Evolutionary conservation across 805 yeast species (phyloP), one percentile per base, ranked within the genome.

Genomic region (Wickerhamomyces subpelliculosus): DNA sequence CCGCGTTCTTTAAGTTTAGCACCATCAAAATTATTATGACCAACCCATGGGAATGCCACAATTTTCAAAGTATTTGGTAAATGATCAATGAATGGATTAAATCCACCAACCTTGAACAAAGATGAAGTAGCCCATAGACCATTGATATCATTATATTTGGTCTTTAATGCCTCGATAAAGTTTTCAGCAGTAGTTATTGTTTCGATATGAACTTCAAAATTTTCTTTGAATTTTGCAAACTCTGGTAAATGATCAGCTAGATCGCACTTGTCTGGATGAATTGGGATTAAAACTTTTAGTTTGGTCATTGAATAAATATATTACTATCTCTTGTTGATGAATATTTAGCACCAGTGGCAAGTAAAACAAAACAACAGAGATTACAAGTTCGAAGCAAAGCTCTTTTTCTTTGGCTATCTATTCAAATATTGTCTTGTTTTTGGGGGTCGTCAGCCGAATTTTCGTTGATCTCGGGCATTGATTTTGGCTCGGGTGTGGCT

Each of bases 1-100:
- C 70, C 71, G 27, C 69, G 64, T 25, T 60, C 63, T 22, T 62
- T 57, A 60, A 80, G 56, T 11, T 54, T 65, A 9, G 45, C 42
- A 1, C 68, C 71, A 46, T 76, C 78, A 39, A 71, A 68, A 30
- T 62, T 65, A 42, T 80, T 83, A 46, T 62, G 65, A 0, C 87
- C 87, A 4, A 78, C 84, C 47, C 83, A 75, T 20, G 81, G 75
- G 27, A 72, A 64, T 3, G 77, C 61, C 23, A 78, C 62, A 18
- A 73, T 64, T 44, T 68, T 71, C 40, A 80, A 57, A 1, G 63
- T 44, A 1, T 47, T 18, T 0, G 86, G 85, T 27, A 72, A 65
- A 21, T 57, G 52, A 5, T 64, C 73, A 38, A 75, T 52, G 18
- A 73, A 70, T 31, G 54, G 49, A 16, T 58, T 48, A 40, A 72